phyloP scores from a whole-genome alignment of 345 rosid species.

The Citrus unshiu region DNA sequence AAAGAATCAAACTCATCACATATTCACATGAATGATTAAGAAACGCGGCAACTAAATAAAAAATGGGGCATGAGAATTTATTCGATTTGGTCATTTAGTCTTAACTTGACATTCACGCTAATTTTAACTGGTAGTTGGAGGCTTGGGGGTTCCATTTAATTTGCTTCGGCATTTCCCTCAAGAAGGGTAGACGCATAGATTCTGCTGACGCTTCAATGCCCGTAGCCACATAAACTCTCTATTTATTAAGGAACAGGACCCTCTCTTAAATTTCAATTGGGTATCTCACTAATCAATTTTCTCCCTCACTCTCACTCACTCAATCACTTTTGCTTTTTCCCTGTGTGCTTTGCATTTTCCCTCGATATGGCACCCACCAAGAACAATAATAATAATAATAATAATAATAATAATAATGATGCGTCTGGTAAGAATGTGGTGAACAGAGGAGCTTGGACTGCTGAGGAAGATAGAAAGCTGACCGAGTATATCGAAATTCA shows the following conservation, averaged over 20 bases:
- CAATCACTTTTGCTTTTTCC: background rate
- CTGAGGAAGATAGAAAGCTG: constrained; percentile 56
- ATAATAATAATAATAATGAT: background rate
- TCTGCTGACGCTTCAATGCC: background rate
- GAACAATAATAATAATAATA: background rate
- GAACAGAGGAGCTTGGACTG: constrained; percentile 61
- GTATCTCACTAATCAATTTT: background rate
- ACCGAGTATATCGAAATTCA: constrained; percentile 45
- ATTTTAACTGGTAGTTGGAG: background rate
- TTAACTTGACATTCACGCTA: background rate
- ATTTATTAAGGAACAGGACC: background rate
- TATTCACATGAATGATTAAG: background rate
- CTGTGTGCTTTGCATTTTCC: background rate
- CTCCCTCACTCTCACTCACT: background rate
- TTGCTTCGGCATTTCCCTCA: background rate
- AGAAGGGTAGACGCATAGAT: background rate
- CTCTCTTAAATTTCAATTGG: background rate
- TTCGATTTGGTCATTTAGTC: background rate
- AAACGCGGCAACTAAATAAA: background rate
- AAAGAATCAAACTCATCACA: too few species aligned
- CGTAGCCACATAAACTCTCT: too few species aligned
- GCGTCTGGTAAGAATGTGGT: constrained; percentile 25
- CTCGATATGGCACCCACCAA: constrained; percentile 39
- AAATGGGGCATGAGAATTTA: background rate
- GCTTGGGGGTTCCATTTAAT: background rate